Evolutionary conservation across 805 yeast genomes (phyloP).

Genomic region (Saccharomycopsis vini): DNA sequence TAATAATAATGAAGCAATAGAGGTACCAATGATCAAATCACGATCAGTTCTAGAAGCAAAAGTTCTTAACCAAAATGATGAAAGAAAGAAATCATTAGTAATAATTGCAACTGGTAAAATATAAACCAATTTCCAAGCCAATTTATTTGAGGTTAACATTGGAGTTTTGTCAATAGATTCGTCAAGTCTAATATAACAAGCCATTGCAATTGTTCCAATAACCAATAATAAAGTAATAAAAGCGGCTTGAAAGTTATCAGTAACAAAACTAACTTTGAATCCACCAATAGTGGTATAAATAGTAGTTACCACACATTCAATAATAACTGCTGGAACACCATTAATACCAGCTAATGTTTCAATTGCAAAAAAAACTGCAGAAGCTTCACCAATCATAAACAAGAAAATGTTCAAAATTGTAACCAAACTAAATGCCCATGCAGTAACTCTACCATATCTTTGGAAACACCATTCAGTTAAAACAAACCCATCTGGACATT

Average conservation of each 20-base stretch:
- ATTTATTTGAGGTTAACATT: constrained; percentile 51
- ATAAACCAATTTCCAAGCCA: constrained; percentile 87
- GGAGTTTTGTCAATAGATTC: constrained; percentile 58
- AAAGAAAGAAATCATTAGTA: constrained; percentile 81
- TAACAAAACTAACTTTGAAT: constrained; percentile 75
- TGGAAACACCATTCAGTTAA: constrained; percentile 90
- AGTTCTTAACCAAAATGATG: constrained; percentile 92
- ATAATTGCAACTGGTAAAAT: constrained; percentile 79
- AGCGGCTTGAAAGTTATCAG: constrained; percentile 79
- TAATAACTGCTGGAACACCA: constrained; percentile 73
- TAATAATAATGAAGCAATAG: constrained; percentile 62
- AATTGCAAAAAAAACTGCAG: constrained; percentile 71
- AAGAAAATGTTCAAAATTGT: constrained; percentile 79
- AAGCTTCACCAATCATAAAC: constrained; percentile 79
- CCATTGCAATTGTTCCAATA: constrained; percentile 72
- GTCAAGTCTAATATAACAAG: constrained; percentile 55
- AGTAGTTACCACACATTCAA: constrained; percentile 80
- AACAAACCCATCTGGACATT: constrained; percentile 85
- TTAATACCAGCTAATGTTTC: constrained; percentile 69
- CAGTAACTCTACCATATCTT: constrained; percentile 65
- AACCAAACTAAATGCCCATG: constrained; percentile 68
- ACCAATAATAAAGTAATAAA: constrained; percentile 59
- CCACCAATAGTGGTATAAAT: constrained; percentile 87
- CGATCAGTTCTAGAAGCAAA: constrained; percentile 76
- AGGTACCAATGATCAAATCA: constrained; percentile 68